phyloP scores from a whole-genome alignment of 345 rosid genomes.

The Lumnitzera racemosa region DNA sequence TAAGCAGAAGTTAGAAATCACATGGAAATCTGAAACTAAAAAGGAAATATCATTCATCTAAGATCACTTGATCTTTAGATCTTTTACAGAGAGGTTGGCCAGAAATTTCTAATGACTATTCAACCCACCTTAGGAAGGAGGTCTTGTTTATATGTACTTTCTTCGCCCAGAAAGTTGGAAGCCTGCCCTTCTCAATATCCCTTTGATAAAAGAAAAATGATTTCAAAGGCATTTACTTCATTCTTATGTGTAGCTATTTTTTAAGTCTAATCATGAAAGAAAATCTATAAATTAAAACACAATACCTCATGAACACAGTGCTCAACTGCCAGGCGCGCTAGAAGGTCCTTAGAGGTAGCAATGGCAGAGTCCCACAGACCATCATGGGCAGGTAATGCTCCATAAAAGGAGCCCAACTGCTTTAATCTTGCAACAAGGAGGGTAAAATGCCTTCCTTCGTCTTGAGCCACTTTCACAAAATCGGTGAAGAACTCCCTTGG shows the following conservation, averaged over 20 bases:
- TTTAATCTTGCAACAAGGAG: constrained; percentile 65
- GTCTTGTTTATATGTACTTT: neutral
- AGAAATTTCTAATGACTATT: too few species aligned
- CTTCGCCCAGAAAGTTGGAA: too few species aligned
- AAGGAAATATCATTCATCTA: too few species aligned
- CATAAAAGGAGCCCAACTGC: constrained; percentile 70
- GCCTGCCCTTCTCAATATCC: too few species aligned
- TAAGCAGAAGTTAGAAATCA: too few species aligned
- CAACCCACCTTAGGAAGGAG: neutral
- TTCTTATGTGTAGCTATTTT: neutral
- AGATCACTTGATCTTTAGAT: too few species aligned
- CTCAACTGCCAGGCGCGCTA: constrained; percentile 77
- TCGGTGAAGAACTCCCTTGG: constrained; percentile 87
- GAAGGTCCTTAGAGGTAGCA: constrained; percentile 66
- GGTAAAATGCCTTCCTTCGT: constrained; percentile 82
- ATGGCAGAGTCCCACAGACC: constrained; percentile 87
- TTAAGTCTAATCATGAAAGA: neutral
- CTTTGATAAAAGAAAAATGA: too few species aligned
- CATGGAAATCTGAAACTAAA: too few species aligned
- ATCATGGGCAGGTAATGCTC: constrained; percentile 86
- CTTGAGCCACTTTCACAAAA: constrained; percentile 84
- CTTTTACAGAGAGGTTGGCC: too few species aligned
- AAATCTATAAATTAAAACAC: constrained; percentile 2
- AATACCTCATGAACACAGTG: constrained; percentile 88
- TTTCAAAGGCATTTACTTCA: too few species aligned